These are phyloP conservation scores for Septoria petroselini DNA, from an alignment of 2,329 filamentous ascomycete genomes.

Conservation along the genomic window DNA sequence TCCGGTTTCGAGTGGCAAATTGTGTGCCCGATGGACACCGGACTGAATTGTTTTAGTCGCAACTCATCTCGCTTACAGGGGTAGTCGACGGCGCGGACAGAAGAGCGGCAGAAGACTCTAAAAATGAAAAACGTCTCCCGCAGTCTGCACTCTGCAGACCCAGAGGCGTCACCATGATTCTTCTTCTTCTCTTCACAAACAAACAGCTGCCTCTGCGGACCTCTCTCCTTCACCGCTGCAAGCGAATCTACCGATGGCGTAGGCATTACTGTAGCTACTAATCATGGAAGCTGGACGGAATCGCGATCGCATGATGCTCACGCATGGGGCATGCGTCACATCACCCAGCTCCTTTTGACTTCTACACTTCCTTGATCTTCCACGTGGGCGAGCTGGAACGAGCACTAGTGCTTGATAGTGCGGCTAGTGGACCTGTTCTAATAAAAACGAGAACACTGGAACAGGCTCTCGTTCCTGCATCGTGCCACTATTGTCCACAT, in stretches of 20 bases:
- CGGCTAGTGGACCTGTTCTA: too few relatives aligned
- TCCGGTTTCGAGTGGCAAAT: conserved; percentile 18
- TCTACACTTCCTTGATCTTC: too few relatives aligned
- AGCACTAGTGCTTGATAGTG: too few relatives aligned
- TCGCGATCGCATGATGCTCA: too few relatives aligned
- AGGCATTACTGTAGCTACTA: background rate
- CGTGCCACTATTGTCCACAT: too few relatives aligned
- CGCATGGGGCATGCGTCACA: background rate
- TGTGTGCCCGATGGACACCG: conserved; percentile 12
- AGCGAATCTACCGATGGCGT: background rate
- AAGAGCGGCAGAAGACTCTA: conserved; percentile 17
- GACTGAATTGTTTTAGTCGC: conserved; percentile 5
- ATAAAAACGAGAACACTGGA: background rate
- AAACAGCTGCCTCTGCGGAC: background rate
- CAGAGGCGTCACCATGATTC: background rate
- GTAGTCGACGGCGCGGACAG: conserved; percentile 5
- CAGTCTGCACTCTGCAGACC: background rate
- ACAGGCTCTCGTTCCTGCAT: too few relatives aligned
- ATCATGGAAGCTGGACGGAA: too few relatives aligned
- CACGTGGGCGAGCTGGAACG: too few relatives aligned
- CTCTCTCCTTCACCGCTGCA: background rate
- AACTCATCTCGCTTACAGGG: conserved; percentile 21
- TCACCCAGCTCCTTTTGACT: background rate
- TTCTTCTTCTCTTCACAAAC: background rate
- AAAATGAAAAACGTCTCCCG: background rate